Base-by-base conservation (phyloP, 345 rosid species). In the Cardamine resedifolia region DNA sequence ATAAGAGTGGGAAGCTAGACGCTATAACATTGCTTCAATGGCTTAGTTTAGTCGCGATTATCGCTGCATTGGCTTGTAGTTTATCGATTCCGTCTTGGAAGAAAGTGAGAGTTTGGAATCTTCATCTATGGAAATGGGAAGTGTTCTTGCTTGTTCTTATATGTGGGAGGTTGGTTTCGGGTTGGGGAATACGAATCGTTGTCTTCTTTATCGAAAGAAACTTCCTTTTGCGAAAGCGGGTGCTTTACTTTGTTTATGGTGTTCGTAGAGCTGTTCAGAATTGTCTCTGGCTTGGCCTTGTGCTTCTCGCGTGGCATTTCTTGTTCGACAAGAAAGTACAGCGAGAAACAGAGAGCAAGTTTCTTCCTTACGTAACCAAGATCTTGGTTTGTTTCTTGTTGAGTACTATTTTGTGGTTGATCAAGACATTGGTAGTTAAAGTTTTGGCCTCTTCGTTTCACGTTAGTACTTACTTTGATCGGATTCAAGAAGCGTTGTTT, bases 61-160 rank as follows among this genome's bases (percentile, higher is more conserved):
- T 85, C 4, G 85, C 81, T 11, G 83, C 84, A 7, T 50, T 89
- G 6, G 21, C 85, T 6, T 84, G 85, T 56, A 91, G 84, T 39
- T 85, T 91, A 16, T 51, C 67, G 1, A 77, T 88, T 43, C 78
- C 21, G 9, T 30, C 79, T 0, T 57, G 84, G 59, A 86, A 76
- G 66, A 16, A 72, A 36, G 30, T 45, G 3, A 51, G 49, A 0
- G 6, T 89, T 10, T 83, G 91, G 88, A 51, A 85, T 19, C 91
- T 95, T n/a, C 64, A 69, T 50, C 52, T 95, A 4, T 91, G 96
- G 97, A 91, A 88, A 82, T 95, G 99, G 99, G 86, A 85, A 73
- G 90, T 89, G 3, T 70, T 91, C 72, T 28, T 89, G 49, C 65
- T 89, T 14, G 96, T 95, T 57, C 79, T 95, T 75, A 89, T 95